Conservation (phyloP, 2,329 filamentous ascomycete genomes). For the Metarhizium brunneum region DNA sequence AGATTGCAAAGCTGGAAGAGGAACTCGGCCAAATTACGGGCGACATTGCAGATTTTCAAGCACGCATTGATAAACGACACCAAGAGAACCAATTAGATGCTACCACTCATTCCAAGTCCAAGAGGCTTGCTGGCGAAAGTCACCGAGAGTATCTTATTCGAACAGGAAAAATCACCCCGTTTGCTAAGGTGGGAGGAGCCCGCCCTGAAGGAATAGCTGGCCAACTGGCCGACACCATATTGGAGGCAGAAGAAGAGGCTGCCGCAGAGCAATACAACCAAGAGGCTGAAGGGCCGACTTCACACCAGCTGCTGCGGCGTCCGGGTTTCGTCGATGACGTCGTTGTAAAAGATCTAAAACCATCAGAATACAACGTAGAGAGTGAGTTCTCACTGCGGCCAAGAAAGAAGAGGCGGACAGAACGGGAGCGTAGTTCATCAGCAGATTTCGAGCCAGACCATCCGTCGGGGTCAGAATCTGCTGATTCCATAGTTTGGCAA, state of each 20-base stretch:
- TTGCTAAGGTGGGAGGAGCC: constrained; percentile 67
- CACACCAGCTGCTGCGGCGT: constrained; percentile 63
- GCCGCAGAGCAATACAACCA: constrained; percentile 30
- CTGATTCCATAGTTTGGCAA: constrained; percentile 26
- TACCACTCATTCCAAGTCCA: constrained; percentile 36
- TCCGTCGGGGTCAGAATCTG: constrained; percentile 21
- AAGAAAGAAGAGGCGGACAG: constrained; percentile 43
- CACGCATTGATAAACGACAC: constrained; percentile 67
- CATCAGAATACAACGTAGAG: constrained; percentile 16
- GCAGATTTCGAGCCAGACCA: constrained; percentile 36
- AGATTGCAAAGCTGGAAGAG: constrained; percentile 57
- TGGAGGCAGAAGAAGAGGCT: constrained; percentile 72
- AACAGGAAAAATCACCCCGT: constrained; percentile 95
- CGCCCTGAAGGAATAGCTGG: constrained; percentile 53
- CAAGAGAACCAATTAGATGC: constrained; percentile 38
- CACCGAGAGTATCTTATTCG: constrained; percentile 85
- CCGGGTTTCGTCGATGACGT: constrained; percentile 54
- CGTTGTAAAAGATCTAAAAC: constrained; percentile 1
- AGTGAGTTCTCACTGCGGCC: constrained; percentile 50
- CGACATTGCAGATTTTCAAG: constrained; percentile 72
- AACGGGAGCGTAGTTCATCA: constrained; percentile 27
- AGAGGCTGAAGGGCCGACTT: constrained; percentile 41
- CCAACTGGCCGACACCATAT: constrained; percentile 65
- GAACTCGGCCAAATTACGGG: constrained; percentile 56
- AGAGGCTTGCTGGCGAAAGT: constrained; percentile 67